Conservation (phyloP, 441 rosid genomes). For the Pelargonium citronellum region DNA sequence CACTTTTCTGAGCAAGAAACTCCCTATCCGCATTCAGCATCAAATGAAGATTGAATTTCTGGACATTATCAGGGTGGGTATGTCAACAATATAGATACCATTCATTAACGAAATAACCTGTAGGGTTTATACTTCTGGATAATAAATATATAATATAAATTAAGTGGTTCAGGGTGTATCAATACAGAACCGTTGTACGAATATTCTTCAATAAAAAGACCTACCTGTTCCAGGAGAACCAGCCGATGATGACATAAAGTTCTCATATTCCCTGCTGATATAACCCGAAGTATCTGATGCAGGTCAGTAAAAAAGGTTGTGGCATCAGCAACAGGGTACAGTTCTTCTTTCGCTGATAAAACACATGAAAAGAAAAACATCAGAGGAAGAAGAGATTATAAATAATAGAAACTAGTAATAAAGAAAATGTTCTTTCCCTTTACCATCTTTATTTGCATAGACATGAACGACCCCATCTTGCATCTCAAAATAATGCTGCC, state of each 20-base stretch:
- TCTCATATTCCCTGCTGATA: conserved; percentile 92
- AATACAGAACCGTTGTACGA: no score
- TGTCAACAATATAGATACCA: conserved; percentile 17
- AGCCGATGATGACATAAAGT: conserved; percentile 88
- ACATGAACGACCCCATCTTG: conserved; percentile 94
- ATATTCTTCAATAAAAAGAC: conserved; percentile 5
- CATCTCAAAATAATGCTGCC: conserved; percentile 93
- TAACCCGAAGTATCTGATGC: conserved; percentile 78
- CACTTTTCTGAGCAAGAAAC: conserved; percentile 96
- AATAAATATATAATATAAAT: no score
- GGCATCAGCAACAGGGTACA: conserved; percentile 90
- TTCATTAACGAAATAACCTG: no score
- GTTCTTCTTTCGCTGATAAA: conserved; percentile 62
- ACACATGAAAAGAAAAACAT: conserved; percentile 20
- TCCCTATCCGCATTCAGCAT: conserved; percentile 98
- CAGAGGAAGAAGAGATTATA: not conserved
- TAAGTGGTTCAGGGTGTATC: no score
- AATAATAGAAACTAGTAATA: no score
- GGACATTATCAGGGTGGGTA: conserved; percentile 19
- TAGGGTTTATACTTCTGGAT: no score
- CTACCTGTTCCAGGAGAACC: conserved; percentile 91
- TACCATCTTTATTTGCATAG: conserved; percentile 70
- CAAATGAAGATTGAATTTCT: conserved; percentile 98
- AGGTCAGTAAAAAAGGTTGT: conserved; percentile 91
- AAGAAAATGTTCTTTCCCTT: no score